Base-by-base conservation (phyloP, 192 early-diverging fungal genomes). In the Entophlyctis helioformis region DNA sequence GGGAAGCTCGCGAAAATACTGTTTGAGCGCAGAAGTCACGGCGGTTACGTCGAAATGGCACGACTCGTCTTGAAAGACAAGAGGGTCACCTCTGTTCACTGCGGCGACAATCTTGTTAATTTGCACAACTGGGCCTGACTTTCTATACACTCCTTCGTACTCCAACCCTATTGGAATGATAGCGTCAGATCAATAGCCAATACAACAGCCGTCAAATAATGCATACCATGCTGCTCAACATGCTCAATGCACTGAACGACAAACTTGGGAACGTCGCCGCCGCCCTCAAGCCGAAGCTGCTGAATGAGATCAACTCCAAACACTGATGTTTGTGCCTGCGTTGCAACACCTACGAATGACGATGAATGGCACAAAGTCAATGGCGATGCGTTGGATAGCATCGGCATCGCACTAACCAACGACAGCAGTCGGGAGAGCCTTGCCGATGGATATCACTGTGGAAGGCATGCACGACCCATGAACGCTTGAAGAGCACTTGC, bases 91-190 rank as follows among this genome's bases (percentile, higher is more conserved):
- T 13, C 31, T 37, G 19, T 63, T 60, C 11, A 54, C 25, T 34
- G 38, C 27, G n/a, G 26, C 39, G 31, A 60, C 38, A 23, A 63
- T 46, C 9, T 42, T 18, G 46, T 63, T 57, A 42, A 54, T 54
- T 39, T 63, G 60, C 20, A 44, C 60, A 0, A 63, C 12, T 3
- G 60, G 60, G 22, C 60, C 60, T 18, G 56, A 60, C 39, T 63
- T 63, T 39, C 60, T 48, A 43, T 63, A 63, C 13, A 63, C 60
- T 13, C 60, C 60, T 54, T 63, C 60, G 25, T n/a, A 44, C 6
- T 25, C 32, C 60, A 63, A 54, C 6, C 56, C 59, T 60, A 29
- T n/a, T n/a, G n/a, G n/a, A n/a, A n/a, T n/a, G n/a, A n/a, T n/a
- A n/a, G n/a, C n/a, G n/a, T 8, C 25, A 23, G 9, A 23, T 27